A percentile compares a stretch with the other conserved stretches of the same genome.
These are phyloP conservation scores for Purpureocillium takamizusanense DNA, from an alignment of 2,329 filamentous ascomycete species.

Conservation along the genomic window DNA sequence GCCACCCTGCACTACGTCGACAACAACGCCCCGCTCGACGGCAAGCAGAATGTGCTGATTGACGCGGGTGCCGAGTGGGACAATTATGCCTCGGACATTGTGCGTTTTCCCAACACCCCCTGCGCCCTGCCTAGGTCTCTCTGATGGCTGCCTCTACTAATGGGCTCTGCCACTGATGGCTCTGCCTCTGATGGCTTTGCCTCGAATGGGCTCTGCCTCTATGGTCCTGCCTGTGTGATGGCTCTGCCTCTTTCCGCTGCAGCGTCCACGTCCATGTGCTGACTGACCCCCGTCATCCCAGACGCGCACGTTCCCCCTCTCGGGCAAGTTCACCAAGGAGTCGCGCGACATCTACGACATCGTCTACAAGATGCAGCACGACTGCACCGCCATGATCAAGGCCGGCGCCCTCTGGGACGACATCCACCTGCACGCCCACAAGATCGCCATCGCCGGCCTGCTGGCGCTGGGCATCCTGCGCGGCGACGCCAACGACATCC, in stretches of 20 bases:
- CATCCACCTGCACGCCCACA: slow-evolving; percentile 71
- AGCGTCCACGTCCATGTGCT: background rate
- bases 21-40: slow-evolving; percentile 60
- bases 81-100: slow-evolving; percentile 63
- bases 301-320: slow-evolving; percentile 81
- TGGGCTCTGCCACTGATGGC: no score
- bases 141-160: no score
- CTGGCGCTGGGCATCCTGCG: slow-evolving; percentile 66
- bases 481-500: slow-evolving; percentile 60
- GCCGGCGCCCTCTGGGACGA: slow-evolving; percentile 73
- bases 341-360: slow-evolving; percentile 70
- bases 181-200: no score
- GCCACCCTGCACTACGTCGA: slow-evolving; percentile 83
- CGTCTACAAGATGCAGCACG: slow-evolving; percentile 78
- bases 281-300: slow-evolving; percentile 25
- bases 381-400: slow-evolving; percentile 64
- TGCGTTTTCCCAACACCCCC: slow-evolving; percentile 18
- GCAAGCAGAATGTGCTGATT: slow-evolving; percentile 71
- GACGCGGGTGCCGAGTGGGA: slow-evolving; percentile 75
- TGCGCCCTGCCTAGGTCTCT: no score
- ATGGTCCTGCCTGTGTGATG: no score
- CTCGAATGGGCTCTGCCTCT: no score
- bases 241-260: background rate
- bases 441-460: slow-evolving; percentile 72
- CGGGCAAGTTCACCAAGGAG: slow-evolving; percentile 60